Conservation (phyloP, 2,329 filamentous ascomycete genomes). For the Pseudocercospora macadamiae region DNA sequence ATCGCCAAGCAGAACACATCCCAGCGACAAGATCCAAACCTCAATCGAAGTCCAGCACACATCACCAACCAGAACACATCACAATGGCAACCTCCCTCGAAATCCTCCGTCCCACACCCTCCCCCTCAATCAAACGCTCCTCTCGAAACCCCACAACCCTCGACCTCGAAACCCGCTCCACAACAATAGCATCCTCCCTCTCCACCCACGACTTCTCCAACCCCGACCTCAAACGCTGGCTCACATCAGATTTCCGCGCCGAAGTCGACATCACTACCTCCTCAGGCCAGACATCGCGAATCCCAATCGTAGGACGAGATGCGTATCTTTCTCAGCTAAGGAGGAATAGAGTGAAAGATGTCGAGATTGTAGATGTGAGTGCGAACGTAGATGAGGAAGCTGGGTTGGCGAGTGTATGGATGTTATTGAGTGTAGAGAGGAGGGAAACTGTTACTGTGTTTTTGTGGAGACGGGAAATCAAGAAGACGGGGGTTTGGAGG, state of each 20-base stretch:
- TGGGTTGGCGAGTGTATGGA: conserved; percentile 19
- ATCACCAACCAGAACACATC: not conserved
- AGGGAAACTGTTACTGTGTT: conserved; percentile 18
- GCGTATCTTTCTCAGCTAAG: conserved; percentile 12
- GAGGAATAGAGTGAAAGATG: not conserved
- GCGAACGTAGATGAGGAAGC: conserved; percentile 17
- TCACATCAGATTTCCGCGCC: conserved; percentile 14
- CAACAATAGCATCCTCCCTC: conserved; percentile 11
- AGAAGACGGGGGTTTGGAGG: conserved; percentile 9
- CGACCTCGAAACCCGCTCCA: conserved; percentile 10
- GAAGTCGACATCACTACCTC: conserved; percentile 10
- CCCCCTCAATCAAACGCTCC: not conserved
- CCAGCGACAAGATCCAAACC: too few species aligned
- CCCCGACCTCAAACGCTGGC: conserved; percentile 4
- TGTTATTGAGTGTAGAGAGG: conserved; percentile 11
- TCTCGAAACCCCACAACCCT: not conserved
- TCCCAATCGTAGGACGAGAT: conserved; percentile 1
- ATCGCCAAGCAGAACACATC: too few species aligned
- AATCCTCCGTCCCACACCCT: conserved; percentile 21
- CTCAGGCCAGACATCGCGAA: not conserved
- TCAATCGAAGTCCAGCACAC: not conserved
- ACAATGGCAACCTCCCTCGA: conserved; percentile 23
- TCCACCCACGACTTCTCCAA: conserved; percentile 4
- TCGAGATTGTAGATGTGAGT: conserved; percentile 8
- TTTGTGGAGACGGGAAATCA: conserved; percentile 18